These are phyloP conservation scores for Rhizophagus prolifer DNA, from an alignment of 192 early-diverging fungal species.

Conservation along the genomic window DNA sequence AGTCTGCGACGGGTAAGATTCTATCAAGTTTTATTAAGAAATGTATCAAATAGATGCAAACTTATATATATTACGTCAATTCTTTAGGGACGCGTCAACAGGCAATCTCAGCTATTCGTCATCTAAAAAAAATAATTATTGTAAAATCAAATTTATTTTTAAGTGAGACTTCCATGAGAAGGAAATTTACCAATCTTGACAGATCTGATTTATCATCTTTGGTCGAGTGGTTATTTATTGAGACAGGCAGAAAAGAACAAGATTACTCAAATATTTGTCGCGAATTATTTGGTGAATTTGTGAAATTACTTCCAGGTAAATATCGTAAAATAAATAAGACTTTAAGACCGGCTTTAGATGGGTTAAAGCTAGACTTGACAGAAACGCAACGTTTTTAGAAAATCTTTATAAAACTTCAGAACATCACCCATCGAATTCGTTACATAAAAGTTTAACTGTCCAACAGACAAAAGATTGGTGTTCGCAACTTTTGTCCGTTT, in stretches of 20 bases:
- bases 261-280: slow-evolving; percentile 66
- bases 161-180: slow-evolving; percentile 35
- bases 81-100: slow-evolving; percentile 54
- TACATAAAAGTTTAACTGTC: slow-evolving; percentile 17
- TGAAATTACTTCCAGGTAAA: slow-evolving; percentile 46
- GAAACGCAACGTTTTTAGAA: slow-evolving; percentile 21
- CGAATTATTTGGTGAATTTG: slow-evolving; percentile 61
- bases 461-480: slow-evolving; percentile 35
- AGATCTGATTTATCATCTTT: slow-evolving; percentile 47
- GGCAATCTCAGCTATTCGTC: slow-evolving; percentile 50
- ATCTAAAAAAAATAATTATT: slow-evolving; percentile 61
- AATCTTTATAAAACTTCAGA: slow-evolving; percentile 8
- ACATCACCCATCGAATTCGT: background rate
- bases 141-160: slow-evolving; percentile 55
- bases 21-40: background rate
- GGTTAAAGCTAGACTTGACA: slow-evolving; percentile 30
- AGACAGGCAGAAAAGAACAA: slow-evolving; percentile 50
- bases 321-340: slow-evolving; percentile 10
- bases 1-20: slow-evolving; percentile 52
- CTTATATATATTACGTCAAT: background rate
- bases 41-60: background rate
- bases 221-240: slow-evolving; percentile 57
- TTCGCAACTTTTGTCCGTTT: slow-evolving; percentile 30
- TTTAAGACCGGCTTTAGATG: slow-evolving; percentile 26
- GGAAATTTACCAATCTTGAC: slow-evolving; percentile 49